Base-by-base conservation (phyloP, 129 eudicot species). In the Flaveria sonorensis region DNA sequence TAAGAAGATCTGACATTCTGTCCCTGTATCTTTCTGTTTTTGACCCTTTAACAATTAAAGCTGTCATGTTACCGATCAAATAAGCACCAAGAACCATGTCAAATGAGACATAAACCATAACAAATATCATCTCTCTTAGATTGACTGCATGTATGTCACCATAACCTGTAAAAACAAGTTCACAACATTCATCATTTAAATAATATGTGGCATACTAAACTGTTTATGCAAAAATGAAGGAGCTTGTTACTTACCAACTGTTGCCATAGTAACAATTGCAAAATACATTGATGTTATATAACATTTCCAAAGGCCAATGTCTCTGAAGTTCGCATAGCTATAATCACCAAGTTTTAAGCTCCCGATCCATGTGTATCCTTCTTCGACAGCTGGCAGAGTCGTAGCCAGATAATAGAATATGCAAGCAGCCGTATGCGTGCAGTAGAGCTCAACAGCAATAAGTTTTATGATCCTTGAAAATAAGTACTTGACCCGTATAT, bases 341-440 rank as follows among this genome's bases (percentile, higher is more conserved):
- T 86, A 87, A 61, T 87, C 98, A n/a, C 98, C 98, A 71, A 94
- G 75, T 68, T 75, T 77, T 76, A 94, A 88, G 83, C 93, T 94
- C 46, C 98, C 98, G 19, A 94, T 94, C 97, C 98, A 94, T 14
- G 98, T 94, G 84, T 94, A 86, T 9, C 83, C 92, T 84, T 94
- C 98, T 79, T 84, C 40, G 16, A 82, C 81, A 48, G 81, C 83
- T 55, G 98, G 96, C 11, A 94, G 40, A 48, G 93, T 89, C 30
- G 98, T 94, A 23, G 98, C 98, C 74, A 94, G 75, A 82, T 85
- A 94, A 74, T 94, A 94, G 77, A 94, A 94, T 76, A 94, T 89
- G 82, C 98, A 94, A 36, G 98, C 98, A 57, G 98, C 98, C 19
- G 98, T 94, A 65, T 94, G 98, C 7, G 98, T 91, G 81, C 98